A percentile compares a stretch with the other conserved stretches of the same genome.
Conservation (phyloP, 2,329 filamentous ascomycete genomes). For the Diaporthe batatas region DNA sequence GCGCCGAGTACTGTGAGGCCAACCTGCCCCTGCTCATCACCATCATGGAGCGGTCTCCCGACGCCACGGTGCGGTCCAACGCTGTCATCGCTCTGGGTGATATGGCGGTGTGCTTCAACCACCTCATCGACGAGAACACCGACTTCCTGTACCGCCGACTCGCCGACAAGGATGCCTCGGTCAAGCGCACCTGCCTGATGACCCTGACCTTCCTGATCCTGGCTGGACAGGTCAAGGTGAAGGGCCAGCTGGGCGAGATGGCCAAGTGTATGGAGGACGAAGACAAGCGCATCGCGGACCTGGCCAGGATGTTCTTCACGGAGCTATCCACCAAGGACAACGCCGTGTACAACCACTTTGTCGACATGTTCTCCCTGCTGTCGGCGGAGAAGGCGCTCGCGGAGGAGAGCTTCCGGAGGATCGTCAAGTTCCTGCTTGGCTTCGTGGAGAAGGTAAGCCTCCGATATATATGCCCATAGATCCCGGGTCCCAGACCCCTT, state of each 20-base stretch:
- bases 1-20: constrained; percentile 93
- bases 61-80: constrained; percentile 94
- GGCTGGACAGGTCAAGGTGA: constrained; percentile 98
- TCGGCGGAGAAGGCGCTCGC: constrained; percentile 84
- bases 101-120: constrained; percentile 99
- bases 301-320: constrained; percentile 98
- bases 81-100: constrained; percentile 97
- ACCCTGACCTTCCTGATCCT: constrained; percentile 97
- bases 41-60: constrained; percentile 94
- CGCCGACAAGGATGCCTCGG: constrained; percentile 87
- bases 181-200: constrained; percentile 98
- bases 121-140: constrained; percentile 98
- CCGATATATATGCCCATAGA: not conserved
- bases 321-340: constrained; percentile 98
- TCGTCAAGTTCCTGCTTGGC: constrained; percentile 91
- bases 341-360: constrained; percentile 98
- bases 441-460: constrained; percentile 95
- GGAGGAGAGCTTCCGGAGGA: constrained; percentile 87
- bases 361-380: constrained; percentile 97
- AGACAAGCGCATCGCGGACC: constrained; percentile 93
- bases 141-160: constrained; percentile 96
- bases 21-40: constrained; percentile 96
- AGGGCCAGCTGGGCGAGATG: constrained; percentile 98
- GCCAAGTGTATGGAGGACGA: constrained; percentile 97
- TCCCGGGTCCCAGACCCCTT: not conserved